Percentiles rank a stretch among this genome's conserved stretches.
phyloP scores from a whole-genome alignment of 805 yeast genomes.

The Lipomyces mesembrius region DNA sequence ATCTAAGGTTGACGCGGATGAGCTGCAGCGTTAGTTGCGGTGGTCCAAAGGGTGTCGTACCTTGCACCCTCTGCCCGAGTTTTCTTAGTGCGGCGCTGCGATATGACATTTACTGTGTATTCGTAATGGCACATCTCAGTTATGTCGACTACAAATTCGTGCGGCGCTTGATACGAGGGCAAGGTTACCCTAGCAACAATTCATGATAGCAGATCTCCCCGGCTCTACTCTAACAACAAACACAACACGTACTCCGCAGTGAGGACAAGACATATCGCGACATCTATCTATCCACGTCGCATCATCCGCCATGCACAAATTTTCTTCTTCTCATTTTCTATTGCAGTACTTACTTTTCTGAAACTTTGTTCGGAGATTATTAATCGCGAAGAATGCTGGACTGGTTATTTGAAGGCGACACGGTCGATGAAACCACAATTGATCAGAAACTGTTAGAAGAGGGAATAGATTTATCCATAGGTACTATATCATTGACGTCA shows the following conservation, averaged over 20 bases:
- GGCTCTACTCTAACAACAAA: background rate
- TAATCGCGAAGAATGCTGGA: background rate
- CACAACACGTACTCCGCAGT: background rate
- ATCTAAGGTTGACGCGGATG: background rate
- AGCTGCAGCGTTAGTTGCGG: background rate
- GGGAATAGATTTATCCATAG: constrained; percentile 14
- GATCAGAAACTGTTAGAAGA: constrained; percentile 18
- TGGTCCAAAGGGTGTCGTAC: background rate
- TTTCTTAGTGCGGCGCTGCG: background rate
- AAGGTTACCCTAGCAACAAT: background rate
- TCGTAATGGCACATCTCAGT: background rate
- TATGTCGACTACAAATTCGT: background rate
- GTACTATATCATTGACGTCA: constrained; percentile 2
- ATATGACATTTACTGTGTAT: background rate
- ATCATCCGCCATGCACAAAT: background rate
- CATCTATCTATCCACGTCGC: background rate
- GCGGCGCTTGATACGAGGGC: background rate
- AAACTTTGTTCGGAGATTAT: background rate
- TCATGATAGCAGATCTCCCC: background rate
- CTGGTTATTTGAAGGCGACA: constrained; percentile 29
- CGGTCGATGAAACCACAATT: constrained; percentile 27
- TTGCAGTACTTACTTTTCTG: background rate
- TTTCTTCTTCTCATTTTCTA: background rate
- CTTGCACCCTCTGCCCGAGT: background rate
- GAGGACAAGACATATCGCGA: background rate